Evolutionary conservation across 208 protist genomes (phyloP), one percentile per base, ranked within the genome.

Genomic region (Leishmania tarentolae): DNA sequence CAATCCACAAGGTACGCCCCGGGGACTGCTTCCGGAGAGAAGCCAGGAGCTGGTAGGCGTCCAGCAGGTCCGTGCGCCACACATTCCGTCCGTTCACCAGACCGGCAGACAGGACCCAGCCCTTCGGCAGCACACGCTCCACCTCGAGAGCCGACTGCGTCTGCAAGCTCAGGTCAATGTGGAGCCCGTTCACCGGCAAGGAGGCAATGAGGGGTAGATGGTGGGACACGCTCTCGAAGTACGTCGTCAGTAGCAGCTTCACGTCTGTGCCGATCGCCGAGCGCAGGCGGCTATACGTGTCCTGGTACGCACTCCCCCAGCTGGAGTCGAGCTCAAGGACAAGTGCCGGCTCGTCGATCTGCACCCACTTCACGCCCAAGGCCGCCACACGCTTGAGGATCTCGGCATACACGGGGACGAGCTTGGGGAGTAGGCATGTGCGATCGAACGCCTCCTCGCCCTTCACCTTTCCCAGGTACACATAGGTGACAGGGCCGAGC

Each of bases 71-170:
- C 8, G 84, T 72, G 69, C 87, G 91, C 95, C 93, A 97, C 73
- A 97, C 84, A 80, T 98, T 98, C 71, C 95, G 86, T 42, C 95
- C 95, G 84, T 95, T 91, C 40, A 98, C 88, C n/a, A 97, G 83
- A 81, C 95, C 94, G 73, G 87, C 84, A 59, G 92, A 95, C 4
- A 98, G 80, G 52, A 94, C 89, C 86, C 91, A 93, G 44, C 68
- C 13, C 24, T 59, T 40, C 11, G 91, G 90, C 24, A 94, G 78
- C 19, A 75, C 81, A 79, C 86, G 81, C 78, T 90, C 86, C 3
- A 93, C 79, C 4, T 44, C 72, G 35, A 76, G 86, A 66, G 40
- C 69, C 53, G 72, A 90, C 57, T 63, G 83, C 75, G 74, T 87
- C 86, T 50, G 86, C 74, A 61, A 82, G 83, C 73, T 84, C 0